Base-by-base conservation (phyloP, 768 basidiomycete species). In the Ramaria rubella region DNA sequence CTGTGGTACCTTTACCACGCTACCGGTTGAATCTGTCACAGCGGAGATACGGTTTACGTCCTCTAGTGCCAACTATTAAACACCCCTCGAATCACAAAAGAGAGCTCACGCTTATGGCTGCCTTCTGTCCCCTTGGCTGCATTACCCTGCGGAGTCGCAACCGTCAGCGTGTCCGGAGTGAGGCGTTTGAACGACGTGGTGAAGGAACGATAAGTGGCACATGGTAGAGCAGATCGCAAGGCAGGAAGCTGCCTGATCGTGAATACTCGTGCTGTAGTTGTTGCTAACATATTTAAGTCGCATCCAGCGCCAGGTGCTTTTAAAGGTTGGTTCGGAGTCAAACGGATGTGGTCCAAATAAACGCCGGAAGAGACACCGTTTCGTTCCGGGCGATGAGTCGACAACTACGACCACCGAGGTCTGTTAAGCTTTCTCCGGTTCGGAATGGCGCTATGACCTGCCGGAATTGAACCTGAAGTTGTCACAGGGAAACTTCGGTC, bases 231-330 rank as follows among this genome's bases (percentile, higher is more conserved):
- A 14, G 31, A 23, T 17, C 49, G 29, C 14, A 24, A 33, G 17
- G 33, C 14, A 30, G 19, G 31, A 6, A 34, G 6, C 31, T 48
- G 27, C 2, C 17, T 15, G 24, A 26, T 19, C 2, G 3, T 27
- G 27, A 9, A 27, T 27, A 48, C 17, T 30, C 46, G 46, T 17
- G 40, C 2, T 2, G 40, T 42, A 42, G n/a, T n/a, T 38, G 36
- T 38, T n/a, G 46, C 6, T 4, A 48, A 24, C 46, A 48, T 48
- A 15, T 48, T 27, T 11, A 38, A 11, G 45, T 7, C 45, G 26
- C 43, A 58, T 67, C 61, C 6, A 82, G 73, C 52, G 76, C 66
- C 55, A 82, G 77, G 9, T n/a, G n/a, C n/a, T n/a, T n/a, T n/a
- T n/a, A n/a, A n/a, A n/a, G n/a, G n/a, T n/a, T n/a, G n/a, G n/a